A percentile compares a stretch with the other conserved stretches of the same genome.
Conservation (phyloP, 139 green algal genomes). For the Ettlia oleoabundans region DNA sequence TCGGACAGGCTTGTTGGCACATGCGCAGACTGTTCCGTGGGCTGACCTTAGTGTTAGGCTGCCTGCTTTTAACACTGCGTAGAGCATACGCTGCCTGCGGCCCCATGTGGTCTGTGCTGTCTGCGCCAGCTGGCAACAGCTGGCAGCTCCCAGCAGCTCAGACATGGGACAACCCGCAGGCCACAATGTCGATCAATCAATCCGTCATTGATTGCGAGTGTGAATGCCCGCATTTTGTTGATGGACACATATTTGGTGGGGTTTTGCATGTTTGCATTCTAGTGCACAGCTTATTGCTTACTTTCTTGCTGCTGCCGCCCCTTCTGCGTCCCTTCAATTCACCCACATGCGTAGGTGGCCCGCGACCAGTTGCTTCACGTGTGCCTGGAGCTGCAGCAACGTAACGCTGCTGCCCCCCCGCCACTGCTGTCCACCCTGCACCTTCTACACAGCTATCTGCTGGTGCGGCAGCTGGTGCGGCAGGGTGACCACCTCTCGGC, state of each 20-base stretch:
- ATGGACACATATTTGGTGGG: too few species aligned
- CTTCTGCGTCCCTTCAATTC: neutral
- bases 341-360: constrained; percentile 48
- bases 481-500: constrained; percentile 69
- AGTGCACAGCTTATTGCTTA: too few species aligned
- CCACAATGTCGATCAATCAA: neutral
- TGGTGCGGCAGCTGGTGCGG: constrained; percentile 79
- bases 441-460: constrained; percentile 77
- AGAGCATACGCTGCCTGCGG: constrained; percentile 1
- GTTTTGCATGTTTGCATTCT: too few species aligned
- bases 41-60: neutral
- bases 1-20: neutral
- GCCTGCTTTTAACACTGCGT: constrained; percentile 18
- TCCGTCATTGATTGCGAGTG: too few species aligned
- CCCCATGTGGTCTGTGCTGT: neutral
- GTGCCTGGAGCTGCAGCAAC: constrained; percentile 59
- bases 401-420: constrained; percentile 41
- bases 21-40: constrained; percentile 18
- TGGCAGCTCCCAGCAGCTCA: neutral
- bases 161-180: neutral
- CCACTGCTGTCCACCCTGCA: constrained; percentile 66
- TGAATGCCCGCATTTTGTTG: too few species aligned
- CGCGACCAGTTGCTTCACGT: constrained; percentile 77
- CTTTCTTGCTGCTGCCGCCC: neutral
- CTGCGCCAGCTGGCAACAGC: neutral